Base-by-base conservation (phyloP, 768 basidiomycete species). In the Clavaria fumosa region DNA sequence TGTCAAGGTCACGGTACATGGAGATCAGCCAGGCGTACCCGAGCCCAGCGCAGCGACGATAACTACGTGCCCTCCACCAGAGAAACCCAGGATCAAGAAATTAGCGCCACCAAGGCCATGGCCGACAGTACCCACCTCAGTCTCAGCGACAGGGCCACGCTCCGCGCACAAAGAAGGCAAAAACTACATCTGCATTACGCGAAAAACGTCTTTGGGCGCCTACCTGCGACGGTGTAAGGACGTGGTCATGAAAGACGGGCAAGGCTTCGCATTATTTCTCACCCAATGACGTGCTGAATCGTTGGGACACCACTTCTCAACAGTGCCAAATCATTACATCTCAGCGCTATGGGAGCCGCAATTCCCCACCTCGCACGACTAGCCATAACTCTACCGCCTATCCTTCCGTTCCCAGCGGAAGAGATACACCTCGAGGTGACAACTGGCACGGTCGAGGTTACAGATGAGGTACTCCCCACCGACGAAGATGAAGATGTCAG, bases 331-430 rank as follows among this genome's bases (percentile, higher is more conserved):
- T 74, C 70, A 4, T 55, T 91, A 22, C 71, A 76, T 53, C 55
- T 91, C 31, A 73, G 69, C 42, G 88, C 83, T 4, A 79, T 90
- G 75, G 88, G 85, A 18, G 88, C 88, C 4, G 85, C 89, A 1
- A 89, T 91, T 40, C 85, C 88, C 2, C 77, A 76, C 47, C 70
- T 86, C 17, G 57, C 80, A 20, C 72, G 73, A 33, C 64, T 93
- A 10, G 58, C 69, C 9, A 67, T 76, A 4, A 76, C 83, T 15
- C 62, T 90, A 20, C 81, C 84, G 0, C 62, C 68, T 2, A 73
- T 78, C 34, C 63, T 91, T 7, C 82, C 84, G 0, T 83, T 71
- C 48, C 46, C 70, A 1, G 53, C 57, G 24, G 68, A 72, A 34
- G 78, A 84, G 39, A 70, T 84, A 4, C 63, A 65, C 28, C 67